These are phyloP conservation scores for Coniferiporia weirii DNA, from an alignment of 1,284 basidiomycete species.

Conservation along the genomic window DNA sequence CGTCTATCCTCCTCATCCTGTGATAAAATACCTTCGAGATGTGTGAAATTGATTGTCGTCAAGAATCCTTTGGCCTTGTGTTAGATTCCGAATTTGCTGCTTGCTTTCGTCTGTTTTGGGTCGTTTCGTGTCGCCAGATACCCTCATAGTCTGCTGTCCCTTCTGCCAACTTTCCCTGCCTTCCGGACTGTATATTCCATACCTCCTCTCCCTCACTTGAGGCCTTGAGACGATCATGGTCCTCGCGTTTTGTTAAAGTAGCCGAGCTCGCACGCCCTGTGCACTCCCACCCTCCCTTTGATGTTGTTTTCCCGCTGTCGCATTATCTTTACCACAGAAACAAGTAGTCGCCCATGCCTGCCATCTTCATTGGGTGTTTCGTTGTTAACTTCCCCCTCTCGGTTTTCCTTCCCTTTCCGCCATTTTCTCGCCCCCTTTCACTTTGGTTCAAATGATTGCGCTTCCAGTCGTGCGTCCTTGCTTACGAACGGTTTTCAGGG, in stretches of 20 bases:
- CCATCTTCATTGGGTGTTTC: background rate
- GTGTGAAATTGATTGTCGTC: background rate
- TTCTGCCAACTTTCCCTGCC: background rate
- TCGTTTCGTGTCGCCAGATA: background rate
- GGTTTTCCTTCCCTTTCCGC: background rate
- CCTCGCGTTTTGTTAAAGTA: background rate
- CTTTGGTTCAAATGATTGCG: background rate
- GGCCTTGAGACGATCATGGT: background rate
- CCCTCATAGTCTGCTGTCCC: background rate
- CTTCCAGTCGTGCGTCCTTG: background rate
- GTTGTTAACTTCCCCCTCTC: background rate
- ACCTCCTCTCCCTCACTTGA: background rate
- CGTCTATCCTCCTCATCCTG: background rate
- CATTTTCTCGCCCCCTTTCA: background rate
- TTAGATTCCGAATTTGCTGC: background rate
- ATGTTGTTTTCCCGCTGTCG: background rate
- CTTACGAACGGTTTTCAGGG: background rate
- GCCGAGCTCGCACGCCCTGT: background rate
- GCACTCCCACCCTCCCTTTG: background rate
- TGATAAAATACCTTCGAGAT: background rate
- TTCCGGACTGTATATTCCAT: background rate
- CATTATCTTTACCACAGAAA: background rate
- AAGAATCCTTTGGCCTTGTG: background rate
- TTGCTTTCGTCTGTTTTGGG: background rate
- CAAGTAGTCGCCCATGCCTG: background rate